These are phyloP conservation scores for Ceratocystis cubensis DNA, from an alignment of 2,329 filamentous ascomycete genomes.

Conservation along the genomic window DNA sequence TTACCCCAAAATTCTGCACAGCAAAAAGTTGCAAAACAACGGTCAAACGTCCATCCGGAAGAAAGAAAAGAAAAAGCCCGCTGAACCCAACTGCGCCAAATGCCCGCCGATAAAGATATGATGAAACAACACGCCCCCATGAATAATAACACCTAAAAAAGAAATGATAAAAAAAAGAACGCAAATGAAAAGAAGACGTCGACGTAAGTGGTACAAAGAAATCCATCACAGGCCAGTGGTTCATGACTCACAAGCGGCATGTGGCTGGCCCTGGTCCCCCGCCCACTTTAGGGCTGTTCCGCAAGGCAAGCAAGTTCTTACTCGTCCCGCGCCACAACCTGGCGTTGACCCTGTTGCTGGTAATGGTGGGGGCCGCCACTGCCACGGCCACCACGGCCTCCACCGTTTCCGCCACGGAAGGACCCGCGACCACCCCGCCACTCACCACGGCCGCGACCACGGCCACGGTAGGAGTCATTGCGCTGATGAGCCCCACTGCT, in stretches of 20 bases:
- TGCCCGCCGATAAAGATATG: slow-evolving; percentile 9
- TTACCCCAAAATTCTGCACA: neutral
- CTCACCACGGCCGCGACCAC: slow-evolving; percentile 38
- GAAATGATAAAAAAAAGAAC: slow-evolving; percentile 6
- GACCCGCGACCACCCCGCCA: slow-evolving; percentile 31
- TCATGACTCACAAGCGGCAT: slow-evolving; percentile 1
- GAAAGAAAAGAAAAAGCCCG: slow-evolving; percentile 11
- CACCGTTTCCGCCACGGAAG: slow-evolving; percentile 34
- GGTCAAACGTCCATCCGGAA: neutral
- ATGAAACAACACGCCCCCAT: slow-evolving; percentile 8
- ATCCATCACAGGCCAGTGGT: neutral
- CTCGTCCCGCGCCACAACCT: slow-evolving; percentile 23
- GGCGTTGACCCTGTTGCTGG: slow-evolving; percentile 29
- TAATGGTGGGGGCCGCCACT: slow-evolving; percentile 30
- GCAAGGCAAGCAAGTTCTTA: neutral
- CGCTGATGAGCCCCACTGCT: slow-evolving; percentile 8
- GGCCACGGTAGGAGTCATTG: slow-evolving; percentile 30
- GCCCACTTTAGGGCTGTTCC: neutral
- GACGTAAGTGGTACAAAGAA: neutral
- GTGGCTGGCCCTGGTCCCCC: neutral
- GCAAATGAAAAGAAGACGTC: slow-evolving; percentile 5
- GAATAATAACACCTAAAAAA: slow-evolving; percentile 12
- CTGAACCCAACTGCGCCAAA: slow-evolving; percentile 13
- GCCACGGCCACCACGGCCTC: slow-evolving; percentile 41
- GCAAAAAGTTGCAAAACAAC: slow-evolving; percentile 2